A percentile compares a stretch with the other conserved stretches of the same genome.
Conservation (phyloP, 2,329 filamentous ascomycete genomes). For the Dactylellina drechsleri region DNA sequence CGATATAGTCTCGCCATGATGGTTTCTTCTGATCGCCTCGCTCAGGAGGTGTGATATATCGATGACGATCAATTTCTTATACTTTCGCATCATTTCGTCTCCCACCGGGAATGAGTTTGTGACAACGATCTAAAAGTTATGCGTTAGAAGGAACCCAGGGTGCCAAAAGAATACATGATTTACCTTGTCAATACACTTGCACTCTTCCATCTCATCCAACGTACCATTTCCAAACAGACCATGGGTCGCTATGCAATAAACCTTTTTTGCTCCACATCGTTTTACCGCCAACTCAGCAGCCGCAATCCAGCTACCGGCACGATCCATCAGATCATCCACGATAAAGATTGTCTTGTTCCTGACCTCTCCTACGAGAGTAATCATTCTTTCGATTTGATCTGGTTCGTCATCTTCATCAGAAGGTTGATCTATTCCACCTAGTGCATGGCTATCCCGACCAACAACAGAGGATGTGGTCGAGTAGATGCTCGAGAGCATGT, state of each 20-base stretch:
- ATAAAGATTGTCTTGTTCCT: conserved; percentile 88
- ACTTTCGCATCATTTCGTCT: conserved; percentile 74
- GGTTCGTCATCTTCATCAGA: conserved; percentile 94
- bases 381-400: conserved; percentile 88
- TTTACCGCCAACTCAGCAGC: conserved; percentile 97
- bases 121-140: conserved; percentile 74
- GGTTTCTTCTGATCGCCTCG: conserved; percentile 93
- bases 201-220: conserved; percentile 87
- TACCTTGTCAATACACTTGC: conserved; percentile 84
- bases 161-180: neutral
- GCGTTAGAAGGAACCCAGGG: neutral
- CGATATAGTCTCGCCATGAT: conserved; percentile 78
- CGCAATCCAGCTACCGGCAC: conserved; percentile 94
- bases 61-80: conserved; percentile 85
- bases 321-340: conserved; percentile 99
- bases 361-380: conserved; percentile 96
- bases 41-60: conserved; percentile 87
- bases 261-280: conserved; percentile 86
- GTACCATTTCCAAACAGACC: conserved; percentile 91
- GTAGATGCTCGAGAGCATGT: conserved; percentile 81
- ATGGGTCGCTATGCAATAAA: conserved; percentile 97
- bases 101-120: conserved; percentile 97
- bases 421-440: conserved; percentile 85
- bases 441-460: conserved; percentile 73
- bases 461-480: conserved; percentile 83